Conservation (phyloP, 2,329 filamentous ascomycete genomes). For the Cercospora sp. region DNA sequence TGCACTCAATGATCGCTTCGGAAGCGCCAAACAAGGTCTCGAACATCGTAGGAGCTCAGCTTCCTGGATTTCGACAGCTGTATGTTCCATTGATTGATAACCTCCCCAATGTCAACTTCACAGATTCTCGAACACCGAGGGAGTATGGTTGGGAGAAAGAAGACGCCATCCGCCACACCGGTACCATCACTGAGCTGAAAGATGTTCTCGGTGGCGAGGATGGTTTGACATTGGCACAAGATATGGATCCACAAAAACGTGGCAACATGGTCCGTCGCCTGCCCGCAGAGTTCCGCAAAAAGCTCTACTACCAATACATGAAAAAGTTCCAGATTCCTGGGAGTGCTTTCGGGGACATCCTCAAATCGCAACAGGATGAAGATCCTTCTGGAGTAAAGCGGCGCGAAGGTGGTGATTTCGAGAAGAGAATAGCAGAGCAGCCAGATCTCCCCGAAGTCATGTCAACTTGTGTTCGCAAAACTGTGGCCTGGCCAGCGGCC, state of each 20-base stretch:
- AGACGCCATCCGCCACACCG: conserved; percentile 41
- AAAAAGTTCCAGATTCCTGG: conserved; percentile 83
- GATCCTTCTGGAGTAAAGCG: conserved; percentile 66
- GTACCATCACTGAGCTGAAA: conserved; percentile 57
- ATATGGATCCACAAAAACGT: conserved; percentile 87
- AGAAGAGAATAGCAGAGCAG: conserved; percentile 78
- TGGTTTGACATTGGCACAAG: conserved; percentile 73
- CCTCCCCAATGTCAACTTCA: conserved; percentile 82
- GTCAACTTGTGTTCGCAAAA: conserved; percentile 76
- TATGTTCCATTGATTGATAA: conserved; percentile 88
- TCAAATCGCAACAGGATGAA: conserved; percentile 72
- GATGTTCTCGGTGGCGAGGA: conserved; percentile 53
- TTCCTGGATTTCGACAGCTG: conserved; percentile 85
- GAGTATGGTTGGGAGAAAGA: conserved; percentile 44
- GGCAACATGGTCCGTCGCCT: conserved; percentile 96
- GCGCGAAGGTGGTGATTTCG: conserved; percentile 79
- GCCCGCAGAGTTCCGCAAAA: conserved; percentile 80
- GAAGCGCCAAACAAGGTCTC: conserved; percentile 90
- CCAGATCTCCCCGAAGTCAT: conserved; percentile 70
- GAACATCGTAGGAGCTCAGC: conserved; percentile 91
- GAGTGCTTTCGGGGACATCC: conserved; percentile 80
- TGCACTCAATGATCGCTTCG: conserved; percentile 65
- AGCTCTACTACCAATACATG: conserved; percentile 93
- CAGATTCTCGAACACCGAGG: conserved; percentile 60
- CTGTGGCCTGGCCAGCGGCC: conserved; percentile 88